Conservation (phyloP, 768 basidiomycete genomes). For the Hericium erinaceus region DNA sequence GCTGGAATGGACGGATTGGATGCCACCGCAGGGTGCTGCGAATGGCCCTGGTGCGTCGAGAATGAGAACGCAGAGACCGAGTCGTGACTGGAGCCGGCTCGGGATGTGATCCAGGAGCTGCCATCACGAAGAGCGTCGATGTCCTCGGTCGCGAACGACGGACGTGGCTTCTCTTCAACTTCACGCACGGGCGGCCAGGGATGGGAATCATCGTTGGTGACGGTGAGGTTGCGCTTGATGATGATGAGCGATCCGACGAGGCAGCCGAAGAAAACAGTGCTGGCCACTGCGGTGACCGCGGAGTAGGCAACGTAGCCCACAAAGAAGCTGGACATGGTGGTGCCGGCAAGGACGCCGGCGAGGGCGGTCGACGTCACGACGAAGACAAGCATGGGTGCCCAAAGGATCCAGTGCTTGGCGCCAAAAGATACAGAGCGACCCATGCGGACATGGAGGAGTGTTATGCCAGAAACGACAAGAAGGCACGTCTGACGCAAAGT, state of each 20-base stretch:
- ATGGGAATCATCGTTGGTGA: slow-evolving; percentile 41
- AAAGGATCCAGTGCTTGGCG: slow-evolving; percentile 62
- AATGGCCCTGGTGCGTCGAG: slow-evolving; percentile 53
- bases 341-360: slow-evolving; percentile 47
- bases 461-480: slow-evolving; percentile 48
- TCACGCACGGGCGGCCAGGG: slow-evolving; percentile 52
- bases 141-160: slow-evolving; percentile 63
- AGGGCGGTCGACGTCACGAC: slow-evolving; percentile 47
- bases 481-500: slow-evolving; percentile 64
- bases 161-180: slow-evolving; percentile 44
- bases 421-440: slow-evolving; percentile 65
- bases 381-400: slow-evolving; percentile 53
- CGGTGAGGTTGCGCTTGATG: slow-evolving; percentile 56
- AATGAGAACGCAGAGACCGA: slow-evolving; percentile 68
- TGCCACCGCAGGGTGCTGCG: slow-evolving; percentile 24
- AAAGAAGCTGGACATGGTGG: slow-evolving; percentile 46
- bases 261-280: slow-evolving; percentile 44
- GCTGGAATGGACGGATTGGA: slow-evolving; percentile 26
- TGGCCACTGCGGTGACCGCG: slow-evolving; percentile 39
- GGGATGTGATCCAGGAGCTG: slow-evolving; percentile 75
- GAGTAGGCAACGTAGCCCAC: slow-evolving; percentile 53
- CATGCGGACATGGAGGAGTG: slow-evolving; percentile 61
- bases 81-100: slow-evolving; percentile 40
- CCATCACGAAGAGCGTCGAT: slow-evolving; percentile 66
- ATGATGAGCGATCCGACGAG: slow-evolving; percentile 53